phyloP scores from a whole-genome alignment of 2,329 filamentous ascomycete genomes.

The Colletotrichum musae region DNA sequence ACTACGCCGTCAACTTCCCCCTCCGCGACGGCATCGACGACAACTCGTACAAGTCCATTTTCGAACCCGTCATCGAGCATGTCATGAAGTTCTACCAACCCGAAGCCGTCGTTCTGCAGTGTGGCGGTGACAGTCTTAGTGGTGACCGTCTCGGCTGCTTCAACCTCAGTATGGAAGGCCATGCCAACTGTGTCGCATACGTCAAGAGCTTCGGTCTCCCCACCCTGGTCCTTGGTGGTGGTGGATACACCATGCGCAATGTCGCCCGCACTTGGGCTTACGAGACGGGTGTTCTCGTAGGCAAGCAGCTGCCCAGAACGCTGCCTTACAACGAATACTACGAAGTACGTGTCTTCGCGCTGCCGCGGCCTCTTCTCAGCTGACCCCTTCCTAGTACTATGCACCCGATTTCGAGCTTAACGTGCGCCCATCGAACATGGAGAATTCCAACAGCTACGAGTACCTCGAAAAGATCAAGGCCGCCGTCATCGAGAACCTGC shows the following conservation, averaged over 20 bases:
- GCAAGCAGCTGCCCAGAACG: constrained; percentile 83
- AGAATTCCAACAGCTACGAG: constrained; percentile 88
- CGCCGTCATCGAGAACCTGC: constrained; percentile 86
- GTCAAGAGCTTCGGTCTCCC: constrained; percentile 90
- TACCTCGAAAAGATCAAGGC: constrained; percentile 88
- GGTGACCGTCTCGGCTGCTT: constrained; percentile 96
- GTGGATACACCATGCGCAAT: constrained; percentile 97
- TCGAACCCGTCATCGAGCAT: constrained; percentile 88
- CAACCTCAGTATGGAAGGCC: constrained; percentile 96
- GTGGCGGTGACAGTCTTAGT: constrained; percentile 93
- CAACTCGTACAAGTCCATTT: constrained; percentile 89
- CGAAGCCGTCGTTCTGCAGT: constrained; percentile 94
- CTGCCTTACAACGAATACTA: constrained; percentile 98
- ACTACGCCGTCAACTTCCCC: constrained; percentile 92
- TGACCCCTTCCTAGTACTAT: constrained; percentile 79
- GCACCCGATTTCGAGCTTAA: constrained; percentile 92
- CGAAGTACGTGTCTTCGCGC: constrained; percentile 65
- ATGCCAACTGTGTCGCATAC: constrained; percentile 93
- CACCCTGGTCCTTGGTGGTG: constrained; percentile 92
- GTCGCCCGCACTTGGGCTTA: constrained; percentile 98
- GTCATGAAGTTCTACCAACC: constrained; percentile 92
- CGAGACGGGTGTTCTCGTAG: constrained; percentile 92
- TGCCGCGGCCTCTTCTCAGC: not conserved
- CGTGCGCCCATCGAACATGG: constrained; percentile 88
- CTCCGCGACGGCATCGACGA: constrained; percentile 94